Conservation (phyloP, 805 yeast genomes). For the Candida taoyuanica region DNA sequence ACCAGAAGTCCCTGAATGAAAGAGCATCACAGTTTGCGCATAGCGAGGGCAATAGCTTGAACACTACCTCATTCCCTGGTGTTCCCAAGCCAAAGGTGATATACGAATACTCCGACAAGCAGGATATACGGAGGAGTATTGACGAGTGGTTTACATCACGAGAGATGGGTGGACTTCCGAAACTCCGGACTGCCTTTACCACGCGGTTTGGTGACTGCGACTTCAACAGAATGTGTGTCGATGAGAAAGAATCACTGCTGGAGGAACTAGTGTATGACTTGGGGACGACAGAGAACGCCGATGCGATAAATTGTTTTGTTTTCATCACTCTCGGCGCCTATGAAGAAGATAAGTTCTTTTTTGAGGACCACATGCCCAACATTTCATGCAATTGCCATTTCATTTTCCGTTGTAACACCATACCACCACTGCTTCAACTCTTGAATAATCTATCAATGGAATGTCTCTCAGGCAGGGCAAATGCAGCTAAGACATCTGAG, state of each 20-base stretch:
- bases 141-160: constrained; percentile 42
- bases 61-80: constrained; percentile 24
- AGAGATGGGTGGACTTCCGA: constrained; percentile 21
- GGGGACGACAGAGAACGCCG: background rate
- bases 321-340: constrained; percentile 17
- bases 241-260: constrained; percentile 16
- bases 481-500: constrained; percentile 11
- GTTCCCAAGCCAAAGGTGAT: constrained; percentile 38
- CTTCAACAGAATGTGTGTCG: constrained; percentile 13
- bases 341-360: constrained; percentile 9
- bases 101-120: constrained; percentile 37
- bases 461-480: constrained; percentile 2
- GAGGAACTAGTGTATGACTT: constrained; percentile 9
- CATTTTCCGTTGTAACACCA: constrained; percentile 4
- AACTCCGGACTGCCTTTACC: constrained; percentile 3
- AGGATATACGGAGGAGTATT: constrained; percentile 36
- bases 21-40: constrained; percentile 31
- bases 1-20: constrained; percentile 30
- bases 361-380: constrained; percentile 6
- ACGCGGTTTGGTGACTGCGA: constrained; percentile 7
- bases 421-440: constrained; percentile 6
- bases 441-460: constrained; percentile 9
- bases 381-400: constrained; percentile 11
- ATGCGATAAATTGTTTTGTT: constrained; percentile 9
- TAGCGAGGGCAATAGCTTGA: constrained; percentile 8